These are phyloP conservation scores for Theobroma cacao DNA, from an alignment of 345 rosid genomes.

Conservation along the genomic window DNA sequence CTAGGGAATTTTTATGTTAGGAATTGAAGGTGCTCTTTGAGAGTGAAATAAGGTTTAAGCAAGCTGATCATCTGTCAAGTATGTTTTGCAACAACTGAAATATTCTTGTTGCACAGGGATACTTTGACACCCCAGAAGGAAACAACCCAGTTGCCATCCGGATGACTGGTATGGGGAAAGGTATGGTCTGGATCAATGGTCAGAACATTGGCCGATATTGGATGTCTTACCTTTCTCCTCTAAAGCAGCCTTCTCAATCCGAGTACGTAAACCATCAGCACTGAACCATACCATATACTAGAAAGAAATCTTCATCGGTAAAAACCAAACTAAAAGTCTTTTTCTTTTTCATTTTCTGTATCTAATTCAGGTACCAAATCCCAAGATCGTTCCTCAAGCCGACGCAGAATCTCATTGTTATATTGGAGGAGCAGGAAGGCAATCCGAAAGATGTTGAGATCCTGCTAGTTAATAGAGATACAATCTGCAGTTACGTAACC, in stretches of 20 bases:
- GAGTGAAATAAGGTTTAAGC: no score
- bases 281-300: background rate
- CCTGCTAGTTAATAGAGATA: constrained; percentile 56
- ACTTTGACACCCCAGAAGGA: constrained; percentile 73
- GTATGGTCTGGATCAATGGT: constrained; percentile 90
- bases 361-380: constrained; percentile 61
- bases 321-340: background rate
- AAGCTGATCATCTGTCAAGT: no score
- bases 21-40: no score
- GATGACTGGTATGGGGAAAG: constrained; percentile 69
- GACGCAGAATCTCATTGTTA: constrained; percentile 53
- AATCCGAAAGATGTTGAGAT: constrained; percentile 58
- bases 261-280: constrained; percentile 32
- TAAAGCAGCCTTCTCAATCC: constrained; percentile 57
- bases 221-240: constrained; percentile 70
- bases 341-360: background rate
- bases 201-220: constrained; percentile 79
- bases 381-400: constrained; percentile 78
- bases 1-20: background rate
- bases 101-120: constrained; percentile 33
- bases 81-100: background rate
- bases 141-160: constrained; percentile 48
- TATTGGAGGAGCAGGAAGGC: constrained; percentile 69
- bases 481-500: constrained; percentile 58
- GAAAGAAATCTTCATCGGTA: background rate